Evolutionary conservation across 257 asterid genomes (phyloP).

Genomic region (Nicotiana otophora): DNA sequence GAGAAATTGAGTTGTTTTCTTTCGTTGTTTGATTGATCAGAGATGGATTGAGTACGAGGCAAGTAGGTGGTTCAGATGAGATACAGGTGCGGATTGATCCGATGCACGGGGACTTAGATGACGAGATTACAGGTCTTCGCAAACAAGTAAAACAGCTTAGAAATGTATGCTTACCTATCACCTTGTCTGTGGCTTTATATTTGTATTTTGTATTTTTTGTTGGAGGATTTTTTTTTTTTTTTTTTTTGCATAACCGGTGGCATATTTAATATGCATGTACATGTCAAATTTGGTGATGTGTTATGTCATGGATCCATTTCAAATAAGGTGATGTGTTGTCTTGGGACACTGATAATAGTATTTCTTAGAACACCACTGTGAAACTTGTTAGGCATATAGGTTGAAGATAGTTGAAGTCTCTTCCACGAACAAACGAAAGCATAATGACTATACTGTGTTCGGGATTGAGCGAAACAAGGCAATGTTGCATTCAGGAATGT

Average conservation of each 20-base stretch:
- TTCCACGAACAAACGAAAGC: neutral
- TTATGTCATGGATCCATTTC: too few species aligned
- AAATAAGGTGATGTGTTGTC: too few species aligned
- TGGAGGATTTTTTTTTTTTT: too few species aligned
- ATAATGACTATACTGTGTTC: neutral
- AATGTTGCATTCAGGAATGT: neutral
- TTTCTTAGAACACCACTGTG: too few species aligned
- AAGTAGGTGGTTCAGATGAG: conserved; percentile 60
- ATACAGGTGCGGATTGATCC: conserved; percentile 77
- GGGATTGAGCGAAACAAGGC: neutral
- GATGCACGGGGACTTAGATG: conserved; percentile 61
- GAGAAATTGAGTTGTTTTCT: neutral
- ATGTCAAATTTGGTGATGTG: too few species aligned
- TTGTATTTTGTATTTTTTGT: too few species aligned
- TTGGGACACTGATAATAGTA: too few species aligned
- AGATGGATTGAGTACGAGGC: conserved; percentile 72
- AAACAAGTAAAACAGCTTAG: conserved; percentile 74
- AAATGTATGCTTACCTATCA: conserved; percentile 31
- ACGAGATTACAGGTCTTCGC: conserved; percentile 71
- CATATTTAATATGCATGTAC: neutral
- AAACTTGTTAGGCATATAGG: too few species aligned
- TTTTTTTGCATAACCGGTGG: too few species aligned
- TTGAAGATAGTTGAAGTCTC: neutral
- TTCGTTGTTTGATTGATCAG: conserved; percentile 19
- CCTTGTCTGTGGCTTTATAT: too few species aligned